Conservation (phyloP, 768 basidiomycete species). For the Multifurca ochricompacta region DNA sequence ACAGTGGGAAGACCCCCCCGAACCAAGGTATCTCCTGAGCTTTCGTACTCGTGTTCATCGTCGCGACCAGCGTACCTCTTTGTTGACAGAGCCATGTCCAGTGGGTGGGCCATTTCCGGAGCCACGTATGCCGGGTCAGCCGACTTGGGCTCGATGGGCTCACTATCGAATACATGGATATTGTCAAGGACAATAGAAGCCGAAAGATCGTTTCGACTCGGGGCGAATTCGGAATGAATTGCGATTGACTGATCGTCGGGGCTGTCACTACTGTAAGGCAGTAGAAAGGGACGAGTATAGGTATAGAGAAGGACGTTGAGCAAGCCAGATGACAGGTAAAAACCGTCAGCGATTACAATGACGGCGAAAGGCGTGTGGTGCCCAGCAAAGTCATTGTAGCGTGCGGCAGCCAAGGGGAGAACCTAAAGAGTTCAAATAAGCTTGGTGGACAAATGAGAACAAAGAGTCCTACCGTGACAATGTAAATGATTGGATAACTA, state of each 20-base stretch:
- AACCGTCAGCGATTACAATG: slow-evolving; percentile 32
- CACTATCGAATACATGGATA: background rate
- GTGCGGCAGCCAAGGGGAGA: slow-evolving; percentile 35
- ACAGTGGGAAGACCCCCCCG: background rate
- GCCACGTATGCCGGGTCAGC: background rate
- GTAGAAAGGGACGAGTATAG: slow-evolving; percentile 33
- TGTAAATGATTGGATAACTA: slow-evolving; percentile 43
- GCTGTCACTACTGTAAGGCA: slow-evolving; percentile 25
- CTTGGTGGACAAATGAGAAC: background rate
- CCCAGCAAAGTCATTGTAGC: slow-evolving; percentile 33
- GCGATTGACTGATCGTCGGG: background rate
- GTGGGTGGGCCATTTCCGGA: background rate
- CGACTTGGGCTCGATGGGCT: background rate
- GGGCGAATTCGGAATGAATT: background rate
- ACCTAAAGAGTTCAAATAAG: slow-evolving; percentile 20
- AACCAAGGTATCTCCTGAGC: background rate
- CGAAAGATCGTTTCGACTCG: background rate
- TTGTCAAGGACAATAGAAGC: background rate
- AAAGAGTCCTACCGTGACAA: slow-evolving; percentile 26
- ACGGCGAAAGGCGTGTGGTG: slow-evolving; percentile 29
- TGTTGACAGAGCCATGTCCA: background rate
- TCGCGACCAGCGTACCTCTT: background rate
- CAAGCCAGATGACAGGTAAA: slow-evolving; percentile 39
- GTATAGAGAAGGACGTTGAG: slow-evolving; percentile 36
- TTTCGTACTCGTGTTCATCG: background rate